These are phyloP conservation scores for Entrophospora sp. DNA, from an alignment of 192 early-diverging fungal genomes.

Conservation along the genomic window DNA sequence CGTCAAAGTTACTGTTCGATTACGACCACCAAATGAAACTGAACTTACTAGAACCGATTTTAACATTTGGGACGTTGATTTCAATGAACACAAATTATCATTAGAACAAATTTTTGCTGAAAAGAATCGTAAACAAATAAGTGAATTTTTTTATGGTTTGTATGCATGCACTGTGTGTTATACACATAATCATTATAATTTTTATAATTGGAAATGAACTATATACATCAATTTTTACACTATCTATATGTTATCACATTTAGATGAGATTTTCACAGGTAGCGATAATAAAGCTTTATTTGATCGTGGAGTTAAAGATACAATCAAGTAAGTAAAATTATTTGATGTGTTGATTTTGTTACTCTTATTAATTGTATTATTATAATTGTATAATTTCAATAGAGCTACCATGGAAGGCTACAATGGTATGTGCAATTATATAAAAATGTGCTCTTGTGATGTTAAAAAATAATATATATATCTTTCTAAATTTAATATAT, in stretches of 20 bases:
- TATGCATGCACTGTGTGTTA: too few species aligned
- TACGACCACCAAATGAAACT: constrained; percentile 55
- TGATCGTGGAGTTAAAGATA: constrained; percentile 29
- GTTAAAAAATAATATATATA: too few species aligned
- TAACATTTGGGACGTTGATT: constrained; percentile 32
- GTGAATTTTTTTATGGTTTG: constrained; percentile 37
- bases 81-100: constrained; percentile 17
- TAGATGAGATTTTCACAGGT: constrained; percentile 30
- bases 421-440: constrained; percentile 80
- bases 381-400: neutral
- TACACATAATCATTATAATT: neutral
- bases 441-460: too few species aligned
- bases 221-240: neutral
- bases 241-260: neutral
- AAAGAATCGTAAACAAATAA: constrained; percentile 15
- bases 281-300: constrained; percentile 37
- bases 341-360: too few species aligned
- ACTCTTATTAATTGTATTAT: neutral
- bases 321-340: constrained; percentile 25
- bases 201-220: neutral
- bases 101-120: constrained; percentile 28
- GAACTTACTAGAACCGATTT: too few species aligned
- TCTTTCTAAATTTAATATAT: too few species aligned
- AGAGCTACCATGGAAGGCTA: constrained; percentile 74
- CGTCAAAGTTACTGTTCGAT: constrained; percentile 66